phyloP scores from a whole-genome alignment of 176 grass and related monocot genomes.

The Pontederia paniculata region DNA sequence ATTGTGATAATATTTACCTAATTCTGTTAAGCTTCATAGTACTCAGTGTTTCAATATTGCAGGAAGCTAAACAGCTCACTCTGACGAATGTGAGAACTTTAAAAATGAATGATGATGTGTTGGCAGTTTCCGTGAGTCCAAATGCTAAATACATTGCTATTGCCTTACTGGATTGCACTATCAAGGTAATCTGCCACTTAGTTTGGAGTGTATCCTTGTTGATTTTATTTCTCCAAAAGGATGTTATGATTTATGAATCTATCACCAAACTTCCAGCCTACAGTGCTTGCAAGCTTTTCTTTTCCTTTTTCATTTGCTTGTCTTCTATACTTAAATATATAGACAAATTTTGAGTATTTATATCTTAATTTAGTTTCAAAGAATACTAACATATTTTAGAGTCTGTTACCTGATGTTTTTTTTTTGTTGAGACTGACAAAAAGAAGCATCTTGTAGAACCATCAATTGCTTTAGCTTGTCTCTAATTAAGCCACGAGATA shows the following conservation, averaged over 20 bases:
- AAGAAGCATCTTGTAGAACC: no score
- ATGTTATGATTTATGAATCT: not conserved
- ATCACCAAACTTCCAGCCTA: not conserved
- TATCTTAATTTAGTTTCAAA: no score
- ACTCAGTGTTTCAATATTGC: conserved; percentile 18
- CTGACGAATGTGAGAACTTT: conserved; percentile 82
- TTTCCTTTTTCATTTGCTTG: no score
- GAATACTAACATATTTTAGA: no score
- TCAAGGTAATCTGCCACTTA: conserved; percentile 49
- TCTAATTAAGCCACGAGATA: no score
- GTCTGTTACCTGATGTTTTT: no score
- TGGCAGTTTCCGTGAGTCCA: conserved; percentile 58
- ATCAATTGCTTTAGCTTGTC: no score
- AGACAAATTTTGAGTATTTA: no score
- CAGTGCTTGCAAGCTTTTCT: no score
- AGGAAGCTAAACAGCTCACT: conserved; percentile 68
- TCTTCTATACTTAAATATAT: no score
- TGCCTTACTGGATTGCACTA: conserved; percentile 76
- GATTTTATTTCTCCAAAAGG: not conserved
- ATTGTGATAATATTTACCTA: no score
- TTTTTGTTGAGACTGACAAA: no score
- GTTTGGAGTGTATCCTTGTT: conserved; percentile 1
- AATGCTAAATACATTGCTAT: conserved; percentile 77
- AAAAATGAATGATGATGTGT: conserved; percentile 91
- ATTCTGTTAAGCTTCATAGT: not conserved